Conservation (phyloP, 352 stramenopile genomes). For the Pythium periplocum region DNA sequence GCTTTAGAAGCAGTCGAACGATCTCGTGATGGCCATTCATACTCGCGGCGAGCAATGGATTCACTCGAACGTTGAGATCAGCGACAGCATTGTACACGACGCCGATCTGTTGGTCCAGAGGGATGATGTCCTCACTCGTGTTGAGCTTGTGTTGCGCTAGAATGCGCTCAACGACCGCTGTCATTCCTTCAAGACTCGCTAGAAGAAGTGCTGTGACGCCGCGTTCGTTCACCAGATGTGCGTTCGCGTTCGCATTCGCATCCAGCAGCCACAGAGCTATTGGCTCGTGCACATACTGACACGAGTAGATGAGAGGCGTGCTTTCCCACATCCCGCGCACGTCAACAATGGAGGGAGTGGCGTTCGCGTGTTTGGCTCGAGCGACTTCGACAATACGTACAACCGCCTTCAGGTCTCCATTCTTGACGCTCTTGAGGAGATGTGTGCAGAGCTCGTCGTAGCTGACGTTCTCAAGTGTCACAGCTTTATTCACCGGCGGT, state of each 20-base stretch:
- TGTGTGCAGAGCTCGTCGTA: conserved; percentile 49
- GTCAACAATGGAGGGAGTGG: conserved; percentile 30
- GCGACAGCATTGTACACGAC: conserved; percentile 68
- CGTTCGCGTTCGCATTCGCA: conserved; percentile 28
- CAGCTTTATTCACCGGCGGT: too few relatives aligned
- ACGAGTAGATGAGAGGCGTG: conserved; percentile 70
- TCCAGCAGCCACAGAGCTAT: conserved; percentile 57
- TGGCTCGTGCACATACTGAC: conserved; percentile 52
- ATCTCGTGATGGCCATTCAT: conserved; percentile 72
- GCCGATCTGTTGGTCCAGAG: conserved; percentile 45
- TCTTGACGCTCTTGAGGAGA: conserved; percentile 66
- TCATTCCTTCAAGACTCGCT: conserved; percentile 62
- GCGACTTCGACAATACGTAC: conserved; percentile 21
- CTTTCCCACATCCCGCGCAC: conserved; percentile 82
- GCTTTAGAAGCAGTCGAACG: conserved; percentile 36
- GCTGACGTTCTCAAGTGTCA: conserved; percentile 16
- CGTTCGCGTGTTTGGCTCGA: neutral
- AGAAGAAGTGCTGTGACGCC: conserved; percentile 65
- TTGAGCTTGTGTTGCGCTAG: conserved; percentile 9
- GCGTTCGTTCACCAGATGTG: conserved; percentile 49
- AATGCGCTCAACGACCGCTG: conserved; percentile 33
- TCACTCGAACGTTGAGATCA: conserved; percentile 55
- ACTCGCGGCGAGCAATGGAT: conserved; percentile 51
- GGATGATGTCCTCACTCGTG: neutral
- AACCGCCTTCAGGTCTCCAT: conserved; percentile 38